Base-by-base conservation (phyloP, 2,329 filamentous ascomycete species). In the Phaeosphaeria sp. region DNA sequence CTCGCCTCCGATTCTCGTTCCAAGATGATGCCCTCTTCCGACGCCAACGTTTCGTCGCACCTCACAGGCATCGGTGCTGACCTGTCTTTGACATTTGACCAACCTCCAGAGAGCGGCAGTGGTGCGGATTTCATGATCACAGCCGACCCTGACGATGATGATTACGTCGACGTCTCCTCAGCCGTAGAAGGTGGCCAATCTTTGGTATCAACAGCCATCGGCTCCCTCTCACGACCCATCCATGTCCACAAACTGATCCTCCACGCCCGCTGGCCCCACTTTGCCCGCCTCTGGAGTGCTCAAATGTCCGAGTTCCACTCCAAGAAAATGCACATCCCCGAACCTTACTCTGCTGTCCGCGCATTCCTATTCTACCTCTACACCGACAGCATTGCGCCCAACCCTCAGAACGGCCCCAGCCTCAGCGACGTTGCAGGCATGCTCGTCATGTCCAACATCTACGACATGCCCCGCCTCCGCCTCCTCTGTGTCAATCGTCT, bases 301-400 rank as follows among this genome's bases (percentile, higher is more conserved):
- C 93, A 97, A 72, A 99, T 99, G 95, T 89, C 91, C 13, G 95
- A 99, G 75, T 99, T 96, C 71, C 95, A 99, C 74, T 95, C 92
- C 17, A 95, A 95, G 72, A 93, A 91, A 77, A 95, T 99, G 90
- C 94, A 99, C 78, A 97, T 99, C 46, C 94, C 95, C 0, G 96
- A 99, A 72, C 93, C 94, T 0, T 98, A 97, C 77, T 89, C 89
- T 1, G 93, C 97, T 0, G 95, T 99, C 47, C 93, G 92, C 66
- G 92, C 94, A 0, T 99, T 99, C 73, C 84, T 99, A 25, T 94
- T 95, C 78, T 99, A 97, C 72, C 86, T 99, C 1, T 99, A 99
- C 78, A 97, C 95, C 0, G 95, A 99, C 77, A 94, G 90, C 66
- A 97, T 99, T 65, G 78, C 79, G 4, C 67, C 72, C 0, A 69